Base-by-base conservation (phyloP, 177 flowering plant genomes). In the Vitis hybrid region DNA sequence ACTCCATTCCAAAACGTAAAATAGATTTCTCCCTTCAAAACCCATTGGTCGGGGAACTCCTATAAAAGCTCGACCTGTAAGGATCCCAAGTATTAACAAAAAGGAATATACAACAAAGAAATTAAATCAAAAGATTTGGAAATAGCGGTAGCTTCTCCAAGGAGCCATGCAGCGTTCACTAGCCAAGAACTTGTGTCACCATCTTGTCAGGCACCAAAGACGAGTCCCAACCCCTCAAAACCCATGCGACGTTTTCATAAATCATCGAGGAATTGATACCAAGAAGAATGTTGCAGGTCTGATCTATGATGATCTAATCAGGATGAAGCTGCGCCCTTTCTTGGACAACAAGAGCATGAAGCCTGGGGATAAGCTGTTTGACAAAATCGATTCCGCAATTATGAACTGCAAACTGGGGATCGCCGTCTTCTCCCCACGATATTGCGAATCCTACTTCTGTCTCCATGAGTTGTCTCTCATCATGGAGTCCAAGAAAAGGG, bases 341-440 rank as follows among this genome's bases (percentile, higher is more conserved):
- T 55, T 84, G 75, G 87, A 84, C 68, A 74, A 73, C 85, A 84
- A 80, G 75, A 82, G 29, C 26, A 82, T 84, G 87, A 80, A 80
- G 62, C 83, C 85, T 0, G 85, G 84, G 0, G 87, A 84, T 53
- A 84, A 84, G 49, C 55, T 84, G 60, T 78, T 78, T n/a, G 85
- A 80, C 11, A 65, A 80, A n/a, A 82, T 84, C 18, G 67, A 80
- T 53, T 11, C 19, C 2, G 87, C 80, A 3, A 76, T 84, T 3
- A 52, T 2, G 20, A 55, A 62, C 8, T 80, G 85, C 50, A 84
- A 82, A 31, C 20, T 75, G 3, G 85, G 82, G 1, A 68, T 84
- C 2, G 81, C 83, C 3, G 78, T 84, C 11, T 84, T 84, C 51
- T 84, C 87, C 4, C 84, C 85, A 0, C 52, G 66, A 1, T 84